A percentile compares a stretch with the other conserved stretches of the same genome.
These are phyloP conservation scores for Dorcoceras hygrometricum DNA, from an alignment of 257 asterid species.

Conservation along the genomic window DNA sequence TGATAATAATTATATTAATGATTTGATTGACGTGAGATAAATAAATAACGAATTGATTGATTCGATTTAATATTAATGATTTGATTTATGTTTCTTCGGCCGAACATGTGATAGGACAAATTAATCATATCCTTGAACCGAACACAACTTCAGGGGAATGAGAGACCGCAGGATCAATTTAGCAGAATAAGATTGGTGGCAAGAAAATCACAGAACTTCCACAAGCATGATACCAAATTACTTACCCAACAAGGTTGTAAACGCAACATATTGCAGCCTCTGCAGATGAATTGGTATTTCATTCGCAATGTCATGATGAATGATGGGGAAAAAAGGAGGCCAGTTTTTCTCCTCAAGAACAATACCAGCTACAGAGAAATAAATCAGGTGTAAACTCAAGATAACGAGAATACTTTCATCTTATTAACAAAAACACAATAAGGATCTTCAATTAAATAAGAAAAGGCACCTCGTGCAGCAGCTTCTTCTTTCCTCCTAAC, in stretches of 20 bases:
- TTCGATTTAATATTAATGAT: too few species aligned
- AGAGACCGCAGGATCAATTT: not conserved
- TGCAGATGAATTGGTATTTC: slow-evolving; percentile 66
- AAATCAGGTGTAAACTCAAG: slow-evolving; percentile 6
- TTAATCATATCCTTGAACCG: too few species aligned
- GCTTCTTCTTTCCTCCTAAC: slow-evolving; percentile 80
- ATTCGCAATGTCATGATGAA: slow-evolving; percentile 61
- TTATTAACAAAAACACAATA: slow-evolving; percentile 9
- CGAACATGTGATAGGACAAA: too few species aligned
- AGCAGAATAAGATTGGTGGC: slow-evolving; percentile 3
- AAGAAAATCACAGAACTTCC: slow-evolving; percentile 5
- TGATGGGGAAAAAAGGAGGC: slow-evolving; percentile 63
- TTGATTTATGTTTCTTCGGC: too few species aligned
- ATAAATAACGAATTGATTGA: too few species aligned
- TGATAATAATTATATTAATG: too few species aligned
- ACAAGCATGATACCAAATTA: not conserved
- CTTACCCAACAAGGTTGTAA: slow-evolving; percentile 66
- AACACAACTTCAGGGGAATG: too few species aligned
- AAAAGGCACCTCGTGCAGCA: slow-evolving; percentile 67
- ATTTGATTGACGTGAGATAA: too few species aligned
- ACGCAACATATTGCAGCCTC: slow-evolving; percentile 60
- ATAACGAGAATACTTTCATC: not conserved
- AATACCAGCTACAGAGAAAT: slow-evolving; percentile 42
- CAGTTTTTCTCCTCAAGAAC: slow-evolving; percentile 61
- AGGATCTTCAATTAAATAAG: not conserved